Conservation (phyloP, 306 rosid genomes). For the Hippophae tibetana region DNA sequence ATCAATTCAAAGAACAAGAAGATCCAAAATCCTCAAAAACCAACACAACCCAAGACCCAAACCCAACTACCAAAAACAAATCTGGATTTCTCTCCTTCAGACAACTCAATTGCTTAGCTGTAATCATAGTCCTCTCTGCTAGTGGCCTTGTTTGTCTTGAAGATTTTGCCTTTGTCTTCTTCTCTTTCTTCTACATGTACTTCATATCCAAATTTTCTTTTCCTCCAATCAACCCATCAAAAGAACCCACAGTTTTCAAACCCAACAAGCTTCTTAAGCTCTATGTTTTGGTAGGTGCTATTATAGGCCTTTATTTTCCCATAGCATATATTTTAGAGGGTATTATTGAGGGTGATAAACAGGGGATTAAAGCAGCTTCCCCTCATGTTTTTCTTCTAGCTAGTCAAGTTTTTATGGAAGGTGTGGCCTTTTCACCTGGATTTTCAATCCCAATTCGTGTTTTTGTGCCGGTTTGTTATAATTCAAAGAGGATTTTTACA, state of each 20-base stretch:
- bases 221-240: constrained; percentile 32
- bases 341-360: constrained; percentile 56
- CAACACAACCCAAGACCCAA: background rate
- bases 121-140: constrained; percentile 52
- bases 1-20: constrained; percentile 30
- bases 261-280: constrained; percentile 40
- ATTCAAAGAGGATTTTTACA: constrained; percentile 64
- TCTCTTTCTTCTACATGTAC: constrained; percentile 50
- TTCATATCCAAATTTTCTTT: constrained; percentile 62
- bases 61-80: constrained; percentile 14
- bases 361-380: constrained; percentile 74
- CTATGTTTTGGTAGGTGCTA: constrained; percentile 43
- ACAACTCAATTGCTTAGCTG: constrained; percentile 56
- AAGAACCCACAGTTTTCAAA: constrained; percentile 33
- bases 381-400: constrained; percentile 83
- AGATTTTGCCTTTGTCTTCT: constrained; percentile 56
- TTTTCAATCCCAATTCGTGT: constrained; percentile 66
- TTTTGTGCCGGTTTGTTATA: constrained; percentile 73
- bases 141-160: constrained; percentile 67
- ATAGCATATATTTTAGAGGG: constrained; percentile 66
- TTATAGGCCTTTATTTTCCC: constrained; percentile 63
- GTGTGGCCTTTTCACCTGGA: constrained; percentile 34
- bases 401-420: constrained; percentile 90
- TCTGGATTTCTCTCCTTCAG: constrained; percentile 38
- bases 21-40: constrained; percentile 19